Base-by-base conservation (phyloP, 2,329 filamentous ascomycete genomes). In the Trichophyton equinum region DNA sequence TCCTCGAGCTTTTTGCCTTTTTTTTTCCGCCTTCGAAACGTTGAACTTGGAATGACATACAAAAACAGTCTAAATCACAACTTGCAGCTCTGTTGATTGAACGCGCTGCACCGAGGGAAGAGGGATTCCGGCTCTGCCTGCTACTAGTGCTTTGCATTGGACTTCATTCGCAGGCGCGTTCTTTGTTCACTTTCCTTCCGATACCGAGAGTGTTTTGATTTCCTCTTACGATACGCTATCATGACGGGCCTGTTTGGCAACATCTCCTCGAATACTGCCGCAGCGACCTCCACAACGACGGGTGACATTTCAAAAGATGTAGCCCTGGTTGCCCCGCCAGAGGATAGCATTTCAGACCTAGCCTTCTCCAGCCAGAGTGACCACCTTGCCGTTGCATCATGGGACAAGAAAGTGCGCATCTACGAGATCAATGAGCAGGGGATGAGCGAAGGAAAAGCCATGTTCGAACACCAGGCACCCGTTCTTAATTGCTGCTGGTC, bases 371-470 rank as follows among this genome's bases (percentile, higher is more conserved):
- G 87, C 1, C 80, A 80, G 59, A 82, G 77, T 66, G 90, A 97
- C 68, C 88, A 95, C 72, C 81, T 99, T 18, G 91, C 92, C 25
- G 89, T 96, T 40, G 80, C 90, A 56, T 96, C 90, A 68, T 99
- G 94, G 94, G 94, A 99, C 76, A 95, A 95, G 79, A 95, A 96
- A 74, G 90, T 97, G 65, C 87, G 91, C 70, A 92, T 99, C 72
- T 99, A 97, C 77, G 90, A 97, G 74, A 90, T 97, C 71, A 84
- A 86, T 65, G 77, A 76, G 61, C 84, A 84, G 66, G 90, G 91
- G 49, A 83, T 88, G 71, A 92, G 88, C 70, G 84, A 90, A 72
- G 91, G 90, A 57, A 92, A 91, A 70, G 90, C 90, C 64, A 78
- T 87, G 62, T 95, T 94, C 71, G 88, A 95, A 67, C 89, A 95